Evolutionary conservation across 1,284 basidiomycete species (phyloP), one percentile per base, ranked within the genome.

Genomic region (Earliella scabrosa): DNA sequence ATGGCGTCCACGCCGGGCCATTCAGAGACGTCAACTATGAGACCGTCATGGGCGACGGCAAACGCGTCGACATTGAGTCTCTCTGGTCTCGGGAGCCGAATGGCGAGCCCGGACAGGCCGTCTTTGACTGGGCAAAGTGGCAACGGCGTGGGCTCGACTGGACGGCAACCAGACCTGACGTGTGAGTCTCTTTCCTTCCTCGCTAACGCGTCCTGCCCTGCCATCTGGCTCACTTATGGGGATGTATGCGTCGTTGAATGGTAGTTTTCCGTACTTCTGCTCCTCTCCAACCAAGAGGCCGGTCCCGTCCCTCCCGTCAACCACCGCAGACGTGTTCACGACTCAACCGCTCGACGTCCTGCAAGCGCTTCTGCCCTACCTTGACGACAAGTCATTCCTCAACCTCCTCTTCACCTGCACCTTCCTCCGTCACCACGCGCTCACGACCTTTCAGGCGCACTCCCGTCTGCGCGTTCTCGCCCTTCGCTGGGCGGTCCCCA

Each of bases 401-500:
- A 27, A 41, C 9, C 60, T 71, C 31, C 58, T 55, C 21, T 59
- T 63, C 2, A 70, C 66, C 18, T 70, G 69, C 53, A 68, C 67
- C 40, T 48, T 62, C 23, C 50, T 69, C 18, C 65, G 70, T 26
- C 52, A 53, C 36, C 62, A 63, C 39, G 67, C 69, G 6, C 56
- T 70, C n/a, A 69, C 65, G 23, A 60, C 60, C 8, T 67, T 64
- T 58, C 69, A 70, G 35, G 52, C 59, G 26, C 59, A 61, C 34
- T 67, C 68, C 3, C 68, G 68, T 8, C 27, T 16, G 4, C 60
- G 62, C 29, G 64, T 67, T 29, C 59, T 67, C 35, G 55, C 52
- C n/a, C 63, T 70, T 4, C 59, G 57, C 4, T 71, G 69, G 68
- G 66, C 68, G 1, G 50, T 67, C n/a, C 66, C 69, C 13, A 45